These are phyloP conservation scores for Russula griseocarnosa DNA, from an alignment of 768 basidiomycete genomes.

Conservation along the genomic window DNA sequence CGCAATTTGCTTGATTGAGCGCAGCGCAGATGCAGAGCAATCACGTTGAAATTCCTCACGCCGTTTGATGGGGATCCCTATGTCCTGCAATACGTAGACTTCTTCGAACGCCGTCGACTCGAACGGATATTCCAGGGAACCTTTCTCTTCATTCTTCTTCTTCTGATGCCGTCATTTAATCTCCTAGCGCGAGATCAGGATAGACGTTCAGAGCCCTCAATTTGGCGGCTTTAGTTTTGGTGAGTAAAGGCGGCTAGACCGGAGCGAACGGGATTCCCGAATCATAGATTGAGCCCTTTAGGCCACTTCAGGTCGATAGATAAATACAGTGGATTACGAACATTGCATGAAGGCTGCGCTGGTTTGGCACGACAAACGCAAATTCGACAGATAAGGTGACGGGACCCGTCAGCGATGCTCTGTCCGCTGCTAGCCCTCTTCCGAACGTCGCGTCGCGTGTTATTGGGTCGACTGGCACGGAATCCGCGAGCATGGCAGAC, in stretches of 20 bases:
- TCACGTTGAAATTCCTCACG: background rate
- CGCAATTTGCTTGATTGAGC: background rate
- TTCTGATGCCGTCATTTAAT: background rate
- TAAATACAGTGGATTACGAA: background rate
- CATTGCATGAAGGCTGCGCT: background rate
- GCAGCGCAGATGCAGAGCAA: background rate
- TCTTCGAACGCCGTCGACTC: no score
- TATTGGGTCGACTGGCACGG: no score
- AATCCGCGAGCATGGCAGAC: no score
- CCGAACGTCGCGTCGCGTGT: no score
- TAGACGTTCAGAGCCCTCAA: background rate
- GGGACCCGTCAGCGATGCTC: background rate
- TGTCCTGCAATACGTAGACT: background rate
- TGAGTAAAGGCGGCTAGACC: background rate
- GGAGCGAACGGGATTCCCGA: conserved; percentile 1
- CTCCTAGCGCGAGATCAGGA: background rate
- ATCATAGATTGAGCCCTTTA: background rate
- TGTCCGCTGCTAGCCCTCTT: background rate
- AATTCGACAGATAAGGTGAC: background rate
- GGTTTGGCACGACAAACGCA: background rate
- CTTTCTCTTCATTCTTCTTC: background rate
- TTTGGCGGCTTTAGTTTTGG: background rate
- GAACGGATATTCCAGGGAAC: background rate
- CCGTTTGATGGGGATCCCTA: background rate
- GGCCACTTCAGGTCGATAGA: no score